Evolutionary conservation across 2,329 filamentous ascomycete genomes (phyloP), one percentile per base, ranked within the genome.

Genomic region (Thermothelomyces thermophilus): DNA sequence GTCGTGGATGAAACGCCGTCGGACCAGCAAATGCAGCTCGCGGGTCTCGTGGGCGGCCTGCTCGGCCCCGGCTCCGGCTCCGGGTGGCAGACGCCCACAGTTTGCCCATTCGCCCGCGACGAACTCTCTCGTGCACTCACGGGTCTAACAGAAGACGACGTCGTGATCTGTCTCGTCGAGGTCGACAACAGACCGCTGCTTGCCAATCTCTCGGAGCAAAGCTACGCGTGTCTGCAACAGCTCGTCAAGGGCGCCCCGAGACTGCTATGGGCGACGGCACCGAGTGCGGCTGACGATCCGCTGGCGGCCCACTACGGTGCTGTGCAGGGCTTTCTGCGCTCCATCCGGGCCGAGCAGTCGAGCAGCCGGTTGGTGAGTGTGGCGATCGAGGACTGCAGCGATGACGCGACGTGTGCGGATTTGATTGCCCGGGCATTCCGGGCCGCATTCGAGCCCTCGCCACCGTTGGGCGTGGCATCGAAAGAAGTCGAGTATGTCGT

Each of bases 401-500:
- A 37, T 17, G 16, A 14, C 9, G 22, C 28, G 7, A 14, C 34
- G 6, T 20, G 20, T 16, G 34, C 41, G 11, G 14, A 26, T 1
- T 36, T 10, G 19, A 24, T 45, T 13, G 10, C 41, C 17, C 13
- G 26, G n/a, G 24, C 30, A 8, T 42, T 48, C 35, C 14, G 17
- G 24, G 6, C 40, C 9, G 28, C 22, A 16, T 49, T 49, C 20
- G 20, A 22, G 9, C n/a, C 46, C 30, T 9, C 39, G 3, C 30
- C 14, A 14, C 31, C 22, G 20, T 10, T 3, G 10, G 24, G 37
- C 9, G 4, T 28, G 6, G 13, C 4, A 16, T 24, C 30, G 3
- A 41, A 41, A 19, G 41, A 44, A 24, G 30, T 34, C 14, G 42
- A 45, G 33, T 45, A 45, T 37, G 33, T 37, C 8, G 33, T 45